Base-by-base conservation (phyloP, 164 flowering plant species). In the Vitis rotundifolia region DNA sequence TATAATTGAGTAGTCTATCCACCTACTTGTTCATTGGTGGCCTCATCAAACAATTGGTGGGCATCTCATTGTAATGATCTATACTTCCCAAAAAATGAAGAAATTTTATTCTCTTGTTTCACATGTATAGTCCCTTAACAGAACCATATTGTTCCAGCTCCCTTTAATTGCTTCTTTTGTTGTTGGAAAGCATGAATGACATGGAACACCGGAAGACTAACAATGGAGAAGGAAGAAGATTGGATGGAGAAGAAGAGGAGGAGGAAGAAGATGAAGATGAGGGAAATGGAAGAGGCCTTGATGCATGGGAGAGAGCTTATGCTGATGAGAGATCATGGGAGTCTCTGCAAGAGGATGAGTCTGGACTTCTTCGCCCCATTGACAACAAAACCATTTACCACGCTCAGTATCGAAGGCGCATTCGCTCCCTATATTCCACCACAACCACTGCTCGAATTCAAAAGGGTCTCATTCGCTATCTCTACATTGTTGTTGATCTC, bases 281-380 rank as follows among this genome's bases (percentile, higher is more conserved):
- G 8, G 62, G 76, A 11, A 82, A 84, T 0, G 88, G 75, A 8
- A 87, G 69, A 15, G 80, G 75, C 16, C 69, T 68, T 26, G 71
- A 57, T 4, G 81, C 81, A 1, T 78, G 81, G 97, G 97, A 94
- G 81, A 85, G 91, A 75, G 79, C 88, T 63, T 94, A 94, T 67
- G 90, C 95, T 0, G 95, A 91, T 59, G 98, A 92, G 71, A 84
- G 98, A 66, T 92, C 97, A 0, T 94, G 98, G 98, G 97, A 94
- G 72, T 76, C 89, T 11, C 71, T 92, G 67, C 95, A 91, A 76
- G 97, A 91, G 76, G 97, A 94, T 65, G 98, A 92, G 70, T 91
- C 92, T 11, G 97, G 98, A 1, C 83, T 86, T 44, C 92, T 94
- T 63, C 86, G 90, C 8, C 86, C 95, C 10, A 82, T 92, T 16